phyloP scores from a whole-genome alignment of 805 yeast genomes.

The Clavispora carvajalis region DNA sequence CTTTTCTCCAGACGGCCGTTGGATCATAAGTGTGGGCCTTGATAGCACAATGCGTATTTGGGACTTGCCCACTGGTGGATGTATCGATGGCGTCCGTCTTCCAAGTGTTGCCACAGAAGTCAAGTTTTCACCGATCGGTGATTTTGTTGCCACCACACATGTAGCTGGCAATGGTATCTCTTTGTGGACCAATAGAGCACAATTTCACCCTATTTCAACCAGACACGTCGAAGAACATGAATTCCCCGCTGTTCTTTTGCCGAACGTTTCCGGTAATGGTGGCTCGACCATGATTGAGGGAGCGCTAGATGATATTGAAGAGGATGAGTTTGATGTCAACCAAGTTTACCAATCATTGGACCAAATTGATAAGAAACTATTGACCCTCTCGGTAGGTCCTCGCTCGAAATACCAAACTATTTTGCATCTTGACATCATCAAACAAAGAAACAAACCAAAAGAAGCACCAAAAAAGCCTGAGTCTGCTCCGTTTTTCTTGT shows the following conservation, averaged over 20 bases:
- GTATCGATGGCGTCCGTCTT: slow-evolving; percentile 85
- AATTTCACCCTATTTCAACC: slow-evolving; percentile 70
- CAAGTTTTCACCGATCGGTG: slow-evolving; percentile 82
- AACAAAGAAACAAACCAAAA: slow-evolving; percentile 80
- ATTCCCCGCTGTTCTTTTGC: slow-evolving; percentile 58
- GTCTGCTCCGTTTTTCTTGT: slow-evolving; percentile 74
- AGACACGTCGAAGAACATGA: slow-evolving; percentile 74
- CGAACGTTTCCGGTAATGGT: slow-evolving; percentile 75
- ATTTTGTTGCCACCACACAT: slow-evolving; percentile 87
- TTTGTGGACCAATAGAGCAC: slow-evolving; percentile 89
- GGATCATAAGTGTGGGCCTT: slow-evolving; percentile 79
- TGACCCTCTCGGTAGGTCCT: slow-evolving; percentile 75
- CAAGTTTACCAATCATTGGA: slow-evolving; percentile 47
- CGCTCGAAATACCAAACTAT: slow-evolving; percentile 74
- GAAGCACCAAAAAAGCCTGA: slow-evolving; percentile 86
- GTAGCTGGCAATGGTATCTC: slow-evolving; percentile 86
- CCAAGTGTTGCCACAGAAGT: slow-evolving; percentile 77
- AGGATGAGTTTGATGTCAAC: slow-evolving; percentile 25
- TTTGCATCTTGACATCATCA: slow-evolving; percentile 76
- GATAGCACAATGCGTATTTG: slow-evolving; percentile 91
- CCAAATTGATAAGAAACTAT: slow-evolving; percentile 57
- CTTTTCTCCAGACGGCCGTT: slow-evolving; percentile 92
- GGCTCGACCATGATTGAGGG: slow-evolving; percentile 71
- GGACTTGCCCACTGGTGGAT: slow-evolving; percentile 96
- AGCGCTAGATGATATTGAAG: slow-evolving; percentile 51